Conservation (phyloP, 148 eudicot species). For the Dianthus caryophyllus region DNA sequence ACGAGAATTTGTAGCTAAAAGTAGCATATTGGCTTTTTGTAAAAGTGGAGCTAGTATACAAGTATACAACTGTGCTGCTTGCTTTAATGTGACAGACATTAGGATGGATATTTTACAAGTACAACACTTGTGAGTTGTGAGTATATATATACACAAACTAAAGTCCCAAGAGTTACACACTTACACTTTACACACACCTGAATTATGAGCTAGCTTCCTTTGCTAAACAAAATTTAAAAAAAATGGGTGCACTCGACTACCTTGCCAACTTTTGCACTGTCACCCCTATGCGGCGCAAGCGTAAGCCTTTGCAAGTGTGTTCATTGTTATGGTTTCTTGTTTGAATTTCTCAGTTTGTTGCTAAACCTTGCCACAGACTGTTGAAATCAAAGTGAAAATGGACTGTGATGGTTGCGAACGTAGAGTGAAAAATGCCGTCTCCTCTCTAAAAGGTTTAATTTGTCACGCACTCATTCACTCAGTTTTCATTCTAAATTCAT, state of each 20-base stretch:
- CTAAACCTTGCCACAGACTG: slow-evolving; percentile 39
- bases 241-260: slow-evolving; percentile 86
- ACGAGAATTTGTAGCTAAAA: no score
- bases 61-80: slow-evolving; percentile 13
- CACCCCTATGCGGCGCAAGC: slow-evolving; percentile 52
- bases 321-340: no score
- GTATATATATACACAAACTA: not conserved
- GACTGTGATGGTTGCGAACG: slow-evolving; percentile 92
- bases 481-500: no score
- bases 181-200: not conserved
- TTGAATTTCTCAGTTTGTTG: no score
- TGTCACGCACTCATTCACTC: no score
- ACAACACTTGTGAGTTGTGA: not conserved
- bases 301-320: slow-evolving; percentile 69
- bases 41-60: slow-evolving; percentile 8
- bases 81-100: slow-evolving; percentile 13
- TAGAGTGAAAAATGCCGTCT: slow-evolving; percentile 60
- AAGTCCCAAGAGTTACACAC: slow-evolving; percentile 13
- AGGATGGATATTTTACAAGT: not conserved
- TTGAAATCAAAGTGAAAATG: slow-evolving; percentile 85
- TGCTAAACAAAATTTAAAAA: not conserved
- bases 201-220: slow-evolving; percentile 12
- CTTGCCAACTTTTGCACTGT: slow-evolving; percentile 68
- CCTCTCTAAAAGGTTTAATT: slow-evolving; percentile 59
- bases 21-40: not conserved